Conservation (phyloP, 169 alveolate species). For the Cytauxzoon felis region DNA sequence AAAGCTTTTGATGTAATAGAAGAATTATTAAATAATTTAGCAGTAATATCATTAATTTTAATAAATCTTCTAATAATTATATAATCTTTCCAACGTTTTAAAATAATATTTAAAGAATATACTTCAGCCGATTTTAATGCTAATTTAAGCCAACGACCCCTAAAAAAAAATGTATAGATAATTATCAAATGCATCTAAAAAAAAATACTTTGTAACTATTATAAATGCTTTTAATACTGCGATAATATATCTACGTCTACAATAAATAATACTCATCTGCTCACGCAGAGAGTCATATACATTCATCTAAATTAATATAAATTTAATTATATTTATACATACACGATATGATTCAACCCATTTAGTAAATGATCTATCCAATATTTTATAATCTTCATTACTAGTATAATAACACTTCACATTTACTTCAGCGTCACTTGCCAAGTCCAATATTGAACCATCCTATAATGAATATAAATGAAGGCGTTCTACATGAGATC, state of each 20-base stretch:
- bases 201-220: neutral
- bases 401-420: no score
- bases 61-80: neutral
- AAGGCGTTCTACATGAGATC: no score
- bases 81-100: neutral
- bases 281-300: conserved; percentile 3
- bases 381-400: no score
- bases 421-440: no score
- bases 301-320: neutral
- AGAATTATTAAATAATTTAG: conserved; percentile 2
- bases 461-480: no score
- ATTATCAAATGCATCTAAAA: neutral
- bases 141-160: neutral
- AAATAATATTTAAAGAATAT: neutral
- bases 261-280: neutral
- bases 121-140: neutral
- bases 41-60: neutral
- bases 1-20: neutral
- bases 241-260: neutral
- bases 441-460: no score
- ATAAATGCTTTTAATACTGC: conserved; percentile 6
- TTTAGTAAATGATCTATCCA: neutral
- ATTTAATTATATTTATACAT: neutral
- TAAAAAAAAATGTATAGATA: no score
- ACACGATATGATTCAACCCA: conserved; percentile 1